phyloP scores from a whole-genome alignment of 1,284 basidiomycete species.

The Leccinum subrobustum region DNA sequence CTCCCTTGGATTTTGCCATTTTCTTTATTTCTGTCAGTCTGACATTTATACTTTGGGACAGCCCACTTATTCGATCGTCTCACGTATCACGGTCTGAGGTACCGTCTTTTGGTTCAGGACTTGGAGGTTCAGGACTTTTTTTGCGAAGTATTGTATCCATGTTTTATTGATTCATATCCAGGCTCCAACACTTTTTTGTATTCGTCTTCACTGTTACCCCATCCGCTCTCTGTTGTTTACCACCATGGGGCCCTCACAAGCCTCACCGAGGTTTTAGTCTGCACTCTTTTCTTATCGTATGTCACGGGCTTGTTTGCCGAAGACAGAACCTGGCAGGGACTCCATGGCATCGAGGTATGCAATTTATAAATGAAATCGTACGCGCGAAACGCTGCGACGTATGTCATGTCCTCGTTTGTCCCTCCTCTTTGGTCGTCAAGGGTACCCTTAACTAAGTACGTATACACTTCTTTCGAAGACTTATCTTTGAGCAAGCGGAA shows the following conservation, averaged over 20 bases:
- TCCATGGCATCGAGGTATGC: background rate
- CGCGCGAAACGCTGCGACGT: background rate
- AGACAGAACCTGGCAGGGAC: background rate
- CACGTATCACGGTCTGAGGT: background rate
- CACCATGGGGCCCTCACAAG: background rate
- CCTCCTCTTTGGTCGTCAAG: background rate
- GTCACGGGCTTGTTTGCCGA: background rate
- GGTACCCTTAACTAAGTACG: background rate
- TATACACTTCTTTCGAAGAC: background rate
- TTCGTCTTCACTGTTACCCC: constrained; percentile 2
- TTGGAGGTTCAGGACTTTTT: background rate
- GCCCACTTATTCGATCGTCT: background rate
- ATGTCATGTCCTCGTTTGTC: background rate
- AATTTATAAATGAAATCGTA: background rate
- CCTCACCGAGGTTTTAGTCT: background rate
- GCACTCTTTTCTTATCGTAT: background rate
- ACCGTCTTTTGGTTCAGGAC: background rate
- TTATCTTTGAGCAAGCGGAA: background rate
- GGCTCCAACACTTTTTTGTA: background rate
- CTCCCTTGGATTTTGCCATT: background rate
- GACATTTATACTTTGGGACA: background rate
- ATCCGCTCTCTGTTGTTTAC: background rate
- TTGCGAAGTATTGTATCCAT: background rate
- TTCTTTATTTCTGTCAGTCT: background rate
- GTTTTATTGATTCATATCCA: background rate